Percentiles rank a stretch among this genome's conserved stretches.
Evolutionary conservation across 441 rosid genomes (phyloP).

Genomic region (Syzygium syzygioides): DNA sequence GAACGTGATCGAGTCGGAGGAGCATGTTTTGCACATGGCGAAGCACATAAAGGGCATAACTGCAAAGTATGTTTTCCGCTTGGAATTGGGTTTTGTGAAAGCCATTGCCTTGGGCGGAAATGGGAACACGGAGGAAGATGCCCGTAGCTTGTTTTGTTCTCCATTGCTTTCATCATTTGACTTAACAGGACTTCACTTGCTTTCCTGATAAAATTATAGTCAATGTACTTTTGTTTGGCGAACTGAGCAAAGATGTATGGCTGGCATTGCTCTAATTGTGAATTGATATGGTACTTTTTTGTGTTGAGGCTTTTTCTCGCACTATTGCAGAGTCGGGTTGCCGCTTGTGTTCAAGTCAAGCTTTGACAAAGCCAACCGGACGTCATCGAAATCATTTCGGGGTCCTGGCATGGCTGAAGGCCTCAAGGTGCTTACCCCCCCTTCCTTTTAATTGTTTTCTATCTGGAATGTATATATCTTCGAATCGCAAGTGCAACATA

Average conservation of each 20-base stretch:
- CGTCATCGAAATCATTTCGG: slow-evolving; percentile 83
- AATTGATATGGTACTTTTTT: background rate
- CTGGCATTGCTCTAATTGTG: background rate
- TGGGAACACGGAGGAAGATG: background rate
- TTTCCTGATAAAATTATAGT: background rate
- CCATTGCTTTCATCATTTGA: background rate
- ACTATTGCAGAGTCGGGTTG: slow-evolving; percentile 54
- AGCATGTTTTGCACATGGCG: slow-evolving; percentile 72
- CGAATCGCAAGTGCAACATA: background rate
- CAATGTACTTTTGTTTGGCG: background rate
- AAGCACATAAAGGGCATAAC: slow-evolving; percentile 53
- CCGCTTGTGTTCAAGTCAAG: slow-evolving; percentile 89
- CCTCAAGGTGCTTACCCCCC: slow-evolving; percentile 41
- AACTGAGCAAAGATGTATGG: background rate
- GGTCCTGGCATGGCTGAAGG: slow-evolving; percentile 91
- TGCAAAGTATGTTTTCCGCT: slow-evolving; percentile 39
- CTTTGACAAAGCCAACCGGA: slow-evolving; percentile 90
- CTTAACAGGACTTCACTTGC: background rate
- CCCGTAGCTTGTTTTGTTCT: background rate
- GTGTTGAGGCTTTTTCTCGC: background rate
- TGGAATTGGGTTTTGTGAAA: background rate
- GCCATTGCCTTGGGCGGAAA: background rate
- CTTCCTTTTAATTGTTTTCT: background rate
- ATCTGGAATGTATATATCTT: background rate
- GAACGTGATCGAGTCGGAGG: slow-evolving; percentile 92